A percentile compares a stretch with the other conserved stretches of the same genome.
phyloP scores from a whole-genome alignment of 1,139 yeast genomes.

The Dujonia santamariae region DNA sequence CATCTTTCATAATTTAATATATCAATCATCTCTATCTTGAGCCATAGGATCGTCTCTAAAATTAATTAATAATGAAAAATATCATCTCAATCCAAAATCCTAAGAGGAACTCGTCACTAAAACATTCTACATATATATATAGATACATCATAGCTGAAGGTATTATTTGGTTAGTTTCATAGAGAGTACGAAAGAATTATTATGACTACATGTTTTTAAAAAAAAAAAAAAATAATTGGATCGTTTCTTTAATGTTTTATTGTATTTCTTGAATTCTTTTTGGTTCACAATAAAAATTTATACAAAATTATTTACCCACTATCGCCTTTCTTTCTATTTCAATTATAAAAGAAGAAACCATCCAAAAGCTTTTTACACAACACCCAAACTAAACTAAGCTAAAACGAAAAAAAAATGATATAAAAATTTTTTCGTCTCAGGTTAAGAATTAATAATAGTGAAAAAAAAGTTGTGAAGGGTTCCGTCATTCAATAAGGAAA shows the following conservation, averaged over 20 bases:
- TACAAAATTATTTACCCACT: constrained; percentile 8
- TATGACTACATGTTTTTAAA: neutral
- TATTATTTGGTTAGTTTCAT: too few relatives aligned
- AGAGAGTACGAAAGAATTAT: too few relatives aligned
- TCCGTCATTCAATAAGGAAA: constrained; percentile 5
- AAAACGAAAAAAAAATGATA: constrained; percentile 5
- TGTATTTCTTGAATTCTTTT: too few relatives aligned
- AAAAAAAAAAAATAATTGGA: neutral
- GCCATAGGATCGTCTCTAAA: neutral
- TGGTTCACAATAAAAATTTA: constrained; percentile 5
- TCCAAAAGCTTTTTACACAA: too few relatives aligned
- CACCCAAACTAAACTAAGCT: too few relatives aligned
- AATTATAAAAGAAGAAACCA: too few relatives aligned
- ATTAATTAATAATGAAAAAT: neutral
- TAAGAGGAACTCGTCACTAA: too few relatives aligned
- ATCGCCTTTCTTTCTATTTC: constrained; percentile 1
- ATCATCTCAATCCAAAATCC: too few relatives aligned
- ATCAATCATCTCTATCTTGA: too few relatives aligned
- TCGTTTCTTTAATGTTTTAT: constrained; percentile 6
- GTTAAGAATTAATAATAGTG: constrained; percentile 7
- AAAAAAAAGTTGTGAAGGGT: constrained; percentile 5
- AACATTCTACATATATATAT: too few relatives aligned
- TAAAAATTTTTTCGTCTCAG: constrained; percentile 7
- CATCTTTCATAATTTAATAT: too few relatives aligned
- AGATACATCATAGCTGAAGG: too few relatives aligned